A percentile compares a stretch with the other conserved stretches of the same genome.
Evolutionary conservation across 2,329 filamentous ascomycete species (phyloP).

Genomic region (Aspergillus sp.): DNA sequence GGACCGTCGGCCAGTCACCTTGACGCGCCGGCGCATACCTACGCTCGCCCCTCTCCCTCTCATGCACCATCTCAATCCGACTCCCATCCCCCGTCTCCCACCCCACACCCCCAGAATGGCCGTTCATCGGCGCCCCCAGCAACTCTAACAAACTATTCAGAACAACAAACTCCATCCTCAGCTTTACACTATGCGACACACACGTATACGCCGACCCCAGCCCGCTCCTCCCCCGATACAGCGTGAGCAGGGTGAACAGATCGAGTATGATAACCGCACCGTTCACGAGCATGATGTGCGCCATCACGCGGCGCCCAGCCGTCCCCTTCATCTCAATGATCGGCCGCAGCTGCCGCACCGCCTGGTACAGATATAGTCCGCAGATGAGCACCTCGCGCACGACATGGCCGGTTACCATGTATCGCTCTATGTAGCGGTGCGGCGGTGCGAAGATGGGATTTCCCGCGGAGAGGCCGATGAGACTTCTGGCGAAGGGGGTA

Average conservation of each 20-base stretch:
- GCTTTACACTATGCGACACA: slow-evolving; percentile 32
- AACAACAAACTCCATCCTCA: slow-evolving; percentile 58
- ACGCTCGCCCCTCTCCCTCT: no score
- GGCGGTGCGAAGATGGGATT: background rate
- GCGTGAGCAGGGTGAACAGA: slow-evolving; percentile 39
- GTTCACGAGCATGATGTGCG: slow-evolving; percentile 50
- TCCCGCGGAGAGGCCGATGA: slow-evolving; percentile 12
- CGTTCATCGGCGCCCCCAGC: background rate
- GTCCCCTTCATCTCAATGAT: slow-evolving; percentile 48
- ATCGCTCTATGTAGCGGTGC: slow-evolving; percentile 48
- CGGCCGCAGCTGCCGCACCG: slow-evolving; percentile 41
- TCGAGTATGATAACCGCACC: slow-evolving; percentile 49
- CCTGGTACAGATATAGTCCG: slow-evolving; percentile 55
- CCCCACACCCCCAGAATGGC: no score
- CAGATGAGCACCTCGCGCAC: slow-evolving; percentile 58
- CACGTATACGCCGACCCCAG: slow-evolving; percentile 41
- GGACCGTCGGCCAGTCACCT: background rate
- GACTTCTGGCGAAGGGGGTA: slow-evolving; percentile 37
- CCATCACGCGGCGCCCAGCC: slow-evolving; percentile 44
- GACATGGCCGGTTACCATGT: slow-evolving; percentile 56
- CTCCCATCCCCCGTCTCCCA: background rate
- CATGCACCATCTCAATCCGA: background rate
- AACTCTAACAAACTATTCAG: slow-evolving; percentile 45
- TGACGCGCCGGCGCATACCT: background rate
- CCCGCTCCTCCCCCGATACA: slow-evolving; percentile 40